Percentiles rank a stretch among this genome's conserved stretches.
Conservation (phyloP, 1,284 basidiomycete genomes). For the Malassezia sympodialis region DNA sequence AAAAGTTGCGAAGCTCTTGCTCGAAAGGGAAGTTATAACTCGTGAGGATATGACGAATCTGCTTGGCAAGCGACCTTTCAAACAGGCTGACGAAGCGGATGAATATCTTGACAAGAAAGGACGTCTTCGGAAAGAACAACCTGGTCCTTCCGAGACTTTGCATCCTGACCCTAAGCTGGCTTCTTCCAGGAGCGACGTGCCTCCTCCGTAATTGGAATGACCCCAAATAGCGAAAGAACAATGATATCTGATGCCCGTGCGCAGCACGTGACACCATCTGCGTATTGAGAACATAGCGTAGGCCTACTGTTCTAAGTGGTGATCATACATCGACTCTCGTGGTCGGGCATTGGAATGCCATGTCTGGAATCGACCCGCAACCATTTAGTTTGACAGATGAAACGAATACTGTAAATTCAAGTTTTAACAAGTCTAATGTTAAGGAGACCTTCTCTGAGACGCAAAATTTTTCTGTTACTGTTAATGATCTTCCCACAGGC, state of each 20-base stretch:
- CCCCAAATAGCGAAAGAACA: neutral
- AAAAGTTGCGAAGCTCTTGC: slow-evolving; percentile 77
- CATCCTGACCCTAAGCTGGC: slow-evolving; percentile 28
- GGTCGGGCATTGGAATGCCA: neutral
- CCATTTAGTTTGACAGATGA: neutral
- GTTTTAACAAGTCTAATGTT: neutral
- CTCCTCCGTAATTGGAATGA: neutral
- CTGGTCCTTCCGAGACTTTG: slow-evolving; percentile 34
- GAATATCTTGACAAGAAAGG: slow-evolving; percentile 46
- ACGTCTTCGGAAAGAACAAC: slow-evolving; percentile 32
- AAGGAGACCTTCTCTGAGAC: neutral
- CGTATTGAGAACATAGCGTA: neutral
- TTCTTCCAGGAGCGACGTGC: slow-evolving; percentile 1
- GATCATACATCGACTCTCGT: neutral
- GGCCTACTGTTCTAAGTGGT: neutral
- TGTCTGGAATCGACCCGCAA: neutral
- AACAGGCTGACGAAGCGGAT: slow-evolving; percentile 56
- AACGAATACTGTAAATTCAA: neutral
- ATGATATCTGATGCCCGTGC: neutral
- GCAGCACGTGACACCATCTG: neutral
- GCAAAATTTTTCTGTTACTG: neutral
- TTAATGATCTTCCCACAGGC: neutral
- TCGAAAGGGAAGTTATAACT: slow-evolving; percentile 90
- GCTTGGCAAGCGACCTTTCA: slow-evolving; percentile 74
- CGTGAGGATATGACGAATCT: slow-evolving; percentile 79